Evolutionary conservation across 2,329 filamentous ascomycete species (phyloP).

Genomic region (Lachnellula hyalina): DNA sequence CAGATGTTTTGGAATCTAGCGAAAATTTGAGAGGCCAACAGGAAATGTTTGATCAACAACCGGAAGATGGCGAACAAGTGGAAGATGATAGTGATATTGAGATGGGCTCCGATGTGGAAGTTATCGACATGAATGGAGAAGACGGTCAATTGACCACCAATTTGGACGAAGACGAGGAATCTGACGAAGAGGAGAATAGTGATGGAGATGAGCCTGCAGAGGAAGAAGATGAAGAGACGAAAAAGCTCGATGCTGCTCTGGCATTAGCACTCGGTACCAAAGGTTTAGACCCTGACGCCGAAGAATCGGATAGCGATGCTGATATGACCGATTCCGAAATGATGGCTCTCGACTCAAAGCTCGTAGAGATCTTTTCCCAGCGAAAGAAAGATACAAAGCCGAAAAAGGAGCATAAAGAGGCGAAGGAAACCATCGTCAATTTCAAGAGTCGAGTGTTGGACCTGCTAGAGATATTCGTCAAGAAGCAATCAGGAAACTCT

Average conservation of each 20-base stretch:
- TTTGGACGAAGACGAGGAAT: constrained; percentile 35
- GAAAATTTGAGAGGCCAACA: constrained; percentile 81
- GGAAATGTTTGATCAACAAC: constrained; percentile 73
- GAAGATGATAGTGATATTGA: constrained; percentile 38
- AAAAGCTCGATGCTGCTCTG: constrained; percentile 62
- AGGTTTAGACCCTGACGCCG: constrained; percentile 52
- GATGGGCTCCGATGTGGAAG: constrained; percentile 44
- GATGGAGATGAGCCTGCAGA: constrained; percentile 35
- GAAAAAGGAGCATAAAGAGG: constrained; percentile 81
- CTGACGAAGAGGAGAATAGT: constrained; percentile 33
- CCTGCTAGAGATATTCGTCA: constrained; percentile 77
- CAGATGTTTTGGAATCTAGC: constrained; percentile 67
- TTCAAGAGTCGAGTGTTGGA: constrained; percentile 95
- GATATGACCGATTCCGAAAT: constrained; percentile 97
- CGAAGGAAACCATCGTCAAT: constrained; percentile 82
- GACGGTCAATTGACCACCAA: constrained; percentile 36
- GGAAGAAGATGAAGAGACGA: constrained; percentile 35
- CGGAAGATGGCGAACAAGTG: constrained; percentile 49
- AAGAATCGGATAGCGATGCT: constrained; percentile 56
- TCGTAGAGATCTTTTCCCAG: constrained; percentile 80
- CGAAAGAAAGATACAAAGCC: constrained; percentile 60
- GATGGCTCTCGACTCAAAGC: constrained; percentile 78
- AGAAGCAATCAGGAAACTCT: constrained; percentile 64
- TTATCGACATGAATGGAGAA: constrained; percentile 41
- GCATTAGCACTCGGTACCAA: constrained; percentile 73